Evolutionary conservation across 164 flowering plant species (phyloP).

Genomic region (Houttuynia cordata): DNA sequence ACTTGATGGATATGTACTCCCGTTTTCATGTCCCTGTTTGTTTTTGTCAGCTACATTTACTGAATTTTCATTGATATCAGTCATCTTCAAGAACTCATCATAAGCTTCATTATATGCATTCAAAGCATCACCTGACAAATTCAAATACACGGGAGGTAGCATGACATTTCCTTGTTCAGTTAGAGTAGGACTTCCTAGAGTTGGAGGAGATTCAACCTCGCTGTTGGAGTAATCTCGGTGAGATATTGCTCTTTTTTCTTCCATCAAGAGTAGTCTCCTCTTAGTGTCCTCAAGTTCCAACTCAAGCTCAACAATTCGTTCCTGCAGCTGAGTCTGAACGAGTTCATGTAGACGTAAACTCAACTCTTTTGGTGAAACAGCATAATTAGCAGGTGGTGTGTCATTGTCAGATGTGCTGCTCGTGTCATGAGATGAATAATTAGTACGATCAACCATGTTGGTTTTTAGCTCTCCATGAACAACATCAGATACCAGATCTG

Average conservation of each 20-base stretch:
- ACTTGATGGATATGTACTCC: background rate
- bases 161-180: constrained; percentile 9
- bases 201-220: constrained; percentile 16
- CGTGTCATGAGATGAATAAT: constrained; percentile 24
- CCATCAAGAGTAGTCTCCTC: constrained; percentile 27
- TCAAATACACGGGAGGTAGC: constrained; percentile 33
- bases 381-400: constrained; percentile 26
- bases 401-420: constrained; percentile 28
- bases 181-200: constrained; percentile 15
- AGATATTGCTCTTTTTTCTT: constrained; percentile 18
- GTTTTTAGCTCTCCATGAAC: constrained; percentile 52
- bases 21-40: constrained; percentile 4
- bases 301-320: constrained; percentile 66
- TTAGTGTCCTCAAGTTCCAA: constrained; percentile 49
- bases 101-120: constrained; percentile 54
- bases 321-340: constrained; percentile 64
- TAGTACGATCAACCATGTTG: constrained; percentile 17
- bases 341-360: constrained; percentile 70
- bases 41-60: constrained; percentile 4
- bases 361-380: constrained; percentile 69
- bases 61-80: constrained; percentile 26
- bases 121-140: constrained; percentile 52
- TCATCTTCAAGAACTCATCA: constrained; percentile 28
- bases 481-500: constrained; percentile 37
- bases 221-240: constrained; percentile 19